Percentiles rank a stretch among this genome's conserved stretches.
These are phyloP conservation scores for Fusarium sp. DNA, from an alignment of 2,329 filamentous ascomycete species.

Conservation along the genomic window DNA sequence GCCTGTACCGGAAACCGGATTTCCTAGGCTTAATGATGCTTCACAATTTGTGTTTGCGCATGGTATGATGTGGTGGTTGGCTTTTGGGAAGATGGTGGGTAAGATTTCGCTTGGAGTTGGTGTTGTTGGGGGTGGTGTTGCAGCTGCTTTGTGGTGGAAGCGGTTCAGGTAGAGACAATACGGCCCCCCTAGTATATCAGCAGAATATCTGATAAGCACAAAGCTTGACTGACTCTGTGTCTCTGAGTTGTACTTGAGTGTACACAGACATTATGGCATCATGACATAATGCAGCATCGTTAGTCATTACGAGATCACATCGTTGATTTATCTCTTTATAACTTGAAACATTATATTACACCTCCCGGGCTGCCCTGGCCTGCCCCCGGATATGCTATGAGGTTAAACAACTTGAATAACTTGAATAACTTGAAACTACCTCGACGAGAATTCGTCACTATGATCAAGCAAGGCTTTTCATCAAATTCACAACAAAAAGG, in stretches of 20 bases:
- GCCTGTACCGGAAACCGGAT: constrained; percentile 2
- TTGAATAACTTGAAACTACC: background rate
- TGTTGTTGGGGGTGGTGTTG: constrained; percentile 19
- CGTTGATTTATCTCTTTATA: background rate
- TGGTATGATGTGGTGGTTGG: constrained; percentile 36
- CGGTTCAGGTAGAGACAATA: background rate
- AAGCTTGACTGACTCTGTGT: background rate
- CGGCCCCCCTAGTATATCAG: background rate
- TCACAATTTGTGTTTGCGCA: constrained; percentile 28
- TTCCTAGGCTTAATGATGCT: constrained; percentile 25
- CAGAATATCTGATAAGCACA: background rate
- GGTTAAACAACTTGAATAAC: too few species aligned
- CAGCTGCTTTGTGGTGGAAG: constrained; percentile 26
- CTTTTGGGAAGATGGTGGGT: constrained; percentile 30
- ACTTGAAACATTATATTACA: background rate
- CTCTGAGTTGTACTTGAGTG: background rate
- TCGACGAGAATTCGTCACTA: rapidly evolving
- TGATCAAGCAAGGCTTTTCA: background rate
- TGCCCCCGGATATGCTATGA: too few species aligned
- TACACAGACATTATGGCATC: background rate
- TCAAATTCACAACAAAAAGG: background rate
- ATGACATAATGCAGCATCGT: background rate
- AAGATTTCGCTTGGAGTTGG: constrained; percentile 14
- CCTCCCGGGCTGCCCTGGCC: too few species aligned
- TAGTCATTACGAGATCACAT: background rate